Evolutionary conservation across 2,329 filamentous ascomycete species (phyloP).

Genomic region (Aspergillus neotritici): DNA sequence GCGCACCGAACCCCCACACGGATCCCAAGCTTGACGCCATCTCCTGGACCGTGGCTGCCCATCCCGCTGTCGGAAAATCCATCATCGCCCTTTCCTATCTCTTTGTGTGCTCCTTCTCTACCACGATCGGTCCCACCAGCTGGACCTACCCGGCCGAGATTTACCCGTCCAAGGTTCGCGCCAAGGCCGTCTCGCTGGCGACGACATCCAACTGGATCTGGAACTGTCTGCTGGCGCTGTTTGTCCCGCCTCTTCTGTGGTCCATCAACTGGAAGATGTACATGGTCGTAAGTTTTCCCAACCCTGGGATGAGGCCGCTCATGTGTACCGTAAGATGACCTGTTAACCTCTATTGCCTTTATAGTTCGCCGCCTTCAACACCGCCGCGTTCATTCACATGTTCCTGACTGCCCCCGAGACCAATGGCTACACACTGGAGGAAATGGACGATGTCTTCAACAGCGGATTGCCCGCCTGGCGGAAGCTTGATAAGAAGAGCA

Average conservation of each 20-base stretch:
- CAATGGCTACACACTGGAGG: conserved; percentile 15
- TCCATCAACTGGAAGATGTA: conserved; percentile 20
- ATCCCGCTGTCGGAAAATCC: conserved; percentile 17
- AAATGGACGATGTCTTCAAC: conserved; percentile 28
- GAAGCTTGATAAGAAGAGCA: conserved; percentile 8
- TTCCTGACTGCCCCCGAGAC: conserved; percentile 16
- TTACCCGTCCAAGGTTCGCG: conserved; percentile 16
- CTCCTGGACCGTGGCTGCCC: conserved; percentile 14
- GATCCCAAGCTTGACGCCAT: conserved; percentile 14
- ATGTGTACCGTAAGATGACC: not conserved
- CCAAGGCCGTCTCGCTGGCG: conserved; percentile 16
- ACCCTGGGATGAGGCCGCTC: not conserved
- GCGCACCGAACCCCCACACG: conserved; percentile 1
- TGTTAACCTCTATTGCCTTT: not conserved
- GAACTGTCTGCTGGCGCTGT: conserved; percentile 16
- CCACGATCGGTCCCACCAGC: conserved; percentile 20
- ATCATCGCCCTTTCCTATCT: conserved; percentile 25
- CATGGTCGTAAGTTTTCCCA: conserved; percentile 12
- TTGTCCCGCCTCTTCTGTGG: conserved; percentile 15
- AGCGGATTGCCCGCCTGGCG: conserved; percentile 19
- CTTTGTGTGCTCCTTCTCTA: conserved; percentile 23
- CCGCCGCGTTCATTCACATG: conserved; percentile 15
- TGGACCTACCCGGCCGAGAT: conserved; percentile 18
- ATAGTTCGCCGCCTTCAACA: conserved; percentile 17
- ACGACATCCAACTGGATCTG: conserved; percentile 17